Conservation (phyloP, 805 yeast genomes). For the Phaffomyces opuntiae region DNA sequence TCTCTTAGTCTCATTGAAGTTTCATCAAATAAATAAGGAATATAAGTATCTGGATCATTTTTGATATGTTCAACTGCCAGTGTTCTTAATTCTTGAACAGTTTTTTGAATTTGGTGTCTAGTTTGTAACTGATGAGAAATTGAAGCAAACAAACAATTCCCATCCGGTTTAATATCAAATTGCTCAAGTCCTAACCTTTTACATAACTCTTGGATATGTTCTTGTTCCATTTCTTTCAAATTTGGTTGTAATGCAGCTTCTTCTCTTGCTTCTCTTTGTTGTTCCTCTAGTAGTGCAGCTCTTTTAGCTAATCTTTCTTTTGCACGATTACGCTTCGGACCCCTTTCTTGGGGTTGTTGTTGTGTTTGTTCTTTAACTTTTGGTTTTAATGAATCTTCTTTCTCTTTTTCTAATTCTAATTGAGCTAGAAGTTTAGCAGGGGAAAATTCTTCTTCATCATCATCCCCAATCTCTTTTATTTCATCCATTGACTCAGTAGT, state of each 20-base stretch:
- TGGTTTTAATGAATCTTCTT: constrained; percentile 17
- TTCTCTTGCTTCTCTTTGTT: constrained; percentile 57
- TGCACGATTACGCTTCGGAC: constrained; percentile 64
- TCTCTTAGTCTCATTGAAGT: constrained; percentile 56
- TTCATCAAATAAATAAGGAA: constrained; percentile 82
- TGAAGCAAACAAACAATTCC: constrained; percentile 88
- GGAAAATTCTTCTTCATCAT: constrained; percentile 42
- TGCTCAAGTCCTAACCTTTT: constrained; percentile 40
- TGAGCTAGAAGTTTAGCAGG: constrained; percentile 67
- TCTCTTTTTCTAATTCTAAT: constrained; percentile 34
- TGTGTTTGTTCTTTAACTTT: constrained; percentile 8
- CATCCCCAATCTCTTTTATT: constrained; percentile 29
- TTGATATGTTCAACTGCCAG: constrained; percentile 63
- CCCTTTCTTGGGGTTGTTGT: constrained; percentile 27
- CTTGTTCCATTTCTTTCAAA: constrained; percentile 63
- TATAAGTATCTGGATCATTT: constrained; percentile 57
- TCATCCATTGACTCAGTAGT: constrained; percentile 37
- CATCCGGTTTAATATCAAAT: constrained; percentile 80
- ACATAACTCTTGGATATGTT: constrained; percentile 52
- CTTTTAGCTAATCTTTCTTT: constrained; percentile 77
- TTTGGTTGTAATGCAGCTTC: constrained; percentile 70
- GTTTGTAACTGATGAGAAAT: constrained; percentile 65
- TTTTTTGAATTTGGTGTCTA: constrained; percentile 37
- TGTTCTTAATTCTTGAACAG: constrained; percentile 51
- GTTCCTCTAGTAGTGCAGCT: constrained; percentile 56